phyloP scores from a whole-genome alignment of 2,329 filamentous ascomycete genomes.

The Ophiostoma fasciatum region DNA sequence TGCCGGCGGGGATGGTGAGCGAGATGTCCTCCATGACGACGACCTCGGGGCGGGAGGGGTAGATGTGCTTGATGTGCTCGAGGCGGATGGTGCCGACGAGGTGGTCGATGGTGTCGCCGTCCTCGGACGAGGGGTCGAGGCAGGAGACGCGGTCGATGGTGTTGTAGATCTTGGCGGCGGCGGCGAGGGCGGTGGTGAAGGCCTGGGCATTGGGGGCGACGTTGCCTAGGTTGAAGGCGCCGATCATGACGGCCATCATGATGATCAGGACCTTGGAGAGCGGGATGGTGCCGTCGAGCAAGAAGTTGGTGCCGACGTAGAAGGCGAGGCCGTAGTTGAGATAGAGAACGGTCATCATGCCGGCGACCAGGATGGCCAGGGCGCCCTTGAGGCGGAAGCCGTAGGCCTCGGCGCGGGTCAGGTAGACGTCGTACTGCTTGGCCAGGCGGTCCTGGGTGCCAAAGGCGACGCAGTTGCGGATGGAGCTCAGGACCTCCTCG shows the following conservation, averaged over 20 bases:
- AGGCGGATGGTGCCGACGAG: conserved; percentile 70
- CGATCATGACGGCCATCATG: conserved; percentile 82
- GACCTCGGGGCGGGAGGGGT: conserved; percentile 84
- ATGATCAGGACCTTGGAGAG: conserved; percentile 69
- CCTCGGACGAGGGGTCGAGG: conserved; percentile 57
- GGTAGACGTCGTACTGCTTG: conserved; percentile 64
- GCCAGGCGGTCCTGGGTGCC: conserved; percentile 89
- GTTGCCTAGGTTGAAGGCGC: conserved; percentile 80
- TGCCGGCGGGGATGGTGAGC: conserved; percentile 69
- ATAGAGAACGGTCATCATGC: conserved; percentile 73
- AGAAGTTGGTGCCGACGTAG: conserved; percentile 69
- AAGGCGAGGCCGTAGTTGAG: conserved; percentile 79
- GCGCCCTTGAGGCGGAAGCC: conserved; percentile 62
- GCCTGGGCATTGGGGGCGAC: conserved; percentile 75
- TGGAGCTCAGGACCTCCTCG: conserved; percentile 87
- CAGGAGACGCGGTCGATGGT: conserved; percentile 85
- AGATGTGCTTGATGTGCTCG: conserved; percentile 76
- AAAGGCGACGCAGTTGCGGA: conserved; percentile 85
- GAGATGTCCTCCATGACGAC: conserved; percentile 74
- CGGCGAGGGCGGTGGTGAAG: conserved; percentile 69
- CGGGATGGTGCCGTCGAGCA: conserved; percentile 49
- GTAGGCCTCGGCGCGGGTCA: conserved; percentile 56
- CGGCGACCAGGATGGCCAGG: conserved; percentile 64
- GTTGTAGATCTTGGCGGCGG: conserved; percentile 80
- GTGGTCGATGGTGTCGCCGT: conserved; percentile 57